Percentiles rank a stretch among this genome's conserved stretches.
phyloP scores from a whole-genome alignment of 768 basidiomycete species.

The Tylopilus rubrobrunneus region DNA sequence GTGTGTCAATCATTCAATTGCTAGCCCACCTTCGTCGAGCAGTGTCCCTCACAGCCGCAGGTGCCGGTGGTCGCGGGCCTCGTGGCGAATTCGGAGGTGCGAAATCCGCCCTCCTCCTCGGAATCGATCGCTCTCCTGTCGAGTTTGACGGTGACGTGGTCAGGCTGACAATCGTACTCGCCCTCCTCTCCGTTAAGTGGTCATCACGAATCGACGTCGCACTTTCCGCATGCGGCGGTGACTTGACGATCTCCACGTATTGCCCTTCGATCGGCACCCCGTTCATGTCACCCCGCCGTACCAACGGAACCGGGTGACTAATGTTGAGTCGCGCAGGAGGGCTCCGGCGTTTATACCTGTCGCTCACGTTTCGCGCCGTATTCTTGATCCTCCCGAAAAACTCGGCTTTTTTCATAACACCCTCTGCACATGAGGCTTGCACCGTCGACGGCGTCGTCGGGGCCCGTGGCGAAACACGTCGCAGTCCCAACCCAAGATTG shows the following conservation, averaged over 20 bases:
- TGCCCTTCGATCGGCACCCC: constrained; percentile 31
- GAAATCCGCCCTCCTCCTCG: constrained; percentile 66
- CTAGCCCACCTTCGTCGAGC: constrained; percentile 24
- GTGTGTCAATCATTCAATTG: background rate
- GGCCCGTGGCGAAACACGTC: constrained; percentile 44
- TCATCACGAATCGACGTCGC: constrained; percentile 42
- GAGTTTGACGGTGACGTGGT: constrained; percentile 60
- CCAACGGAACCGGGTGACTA: constrained; percentile 51
- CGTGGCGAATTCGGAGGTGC: constrained; percentile 51
- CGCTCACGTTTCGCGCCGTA: constrained; percentile 67
- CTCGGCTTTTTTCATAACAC: constrained; percentile 66
- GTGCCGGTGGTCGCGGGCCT: constrained; percentile 28
- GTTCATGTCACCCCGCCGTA: constrained; percentile 15
- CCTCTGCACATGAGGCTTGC: constrained; percentile 37
- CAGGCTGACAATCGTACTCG: constrained; percentile 45
- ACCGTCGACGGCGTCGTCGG: constrained; percentile 37
- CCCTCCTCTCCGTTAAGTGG: constrained; percentile 24
- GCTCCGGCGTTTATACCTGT: constrained; percentile 44
- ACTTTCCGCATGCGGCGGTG: constrained; percentile 14
- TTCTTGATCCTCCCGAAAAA: constrained; percentile 61
- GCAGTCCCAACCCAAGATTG: constrained; percentile 43
- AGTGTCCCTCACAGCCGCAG: constrained; percentile 21
- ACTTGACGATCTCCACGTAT: constrained; percentile 29
- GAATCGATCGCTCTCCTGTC: constrained; percentile 61
- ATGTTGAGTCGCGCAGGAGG: constrained; percentile 47